phyloP scores from a whole-genome alignment of 495 filamentous ascomycete genomes.

The Daldinia concentrica region DNA sequence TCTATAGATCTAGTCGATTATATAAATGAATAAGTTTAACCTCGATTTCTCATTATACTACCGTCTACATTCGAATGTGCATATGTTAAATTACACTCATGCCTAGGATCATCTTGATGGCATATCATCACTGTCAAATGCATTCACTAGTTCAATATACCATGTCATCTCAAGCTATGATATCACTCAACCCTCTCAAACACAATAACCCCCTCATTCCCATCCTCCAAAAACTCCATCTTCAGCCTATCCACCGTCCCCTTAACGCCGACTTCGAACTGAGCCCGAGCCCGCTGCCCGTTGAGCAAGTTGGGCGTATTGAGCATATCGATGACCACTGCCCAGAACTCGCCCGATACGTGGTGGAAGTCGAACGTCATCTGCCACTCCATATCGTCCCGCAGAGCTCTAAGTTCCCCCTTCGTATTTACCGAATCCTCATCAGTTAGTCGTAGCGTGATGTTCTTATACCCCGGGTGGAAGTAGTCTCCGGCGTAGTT shows the following conservation, averaged over 20 bases:
- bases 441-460: slow-evolving; percentile 45
- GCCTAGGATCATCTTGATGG: too few relatives aligned
- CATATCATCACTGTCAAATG: too few relatives aligned
- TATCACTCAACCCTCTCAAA: slow-evolving; percentile 40
- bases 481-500: slow-evolving; percentile 54
- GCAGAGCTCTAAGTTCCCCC: slow-evolving; percentile 38
- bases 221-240: slow-evolving; percentile 47
- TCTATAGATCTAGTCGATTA: background rate
- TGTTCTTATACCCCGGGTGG: slow-evolving; percentile 53
- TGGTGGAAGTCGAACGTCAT: slow-evolving; percentile 43
- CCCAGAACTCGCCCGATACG: slow-evolving; percentile 50
- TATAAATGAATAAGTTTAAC: background rate
- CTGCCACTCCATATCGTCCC: slow-evolving; percentile 45
- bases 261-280: slow-evolving; percentile 51
- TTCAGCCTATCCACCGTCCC: slow-evolving; percentile 49
- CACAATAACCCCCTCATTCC: slow-evolving; percentile 42
- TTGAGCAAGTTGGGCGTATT: slow-evolving; percentile 32
- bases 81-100: background rate
- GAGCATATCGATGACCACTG: slow-evolving; percentile 40
- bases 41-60: too few relatives aligned
- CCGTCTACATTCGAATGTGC: too few relatives aligned
- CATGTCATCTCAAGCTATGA: background rate
- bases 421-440: background rate
- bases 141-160: background rate
- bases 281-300: slow-evolving; percentile 42